Evolutionary conservation across 139 green algal genomes (phyloP).

Genomic region (Chlorella sp.): DNA sequence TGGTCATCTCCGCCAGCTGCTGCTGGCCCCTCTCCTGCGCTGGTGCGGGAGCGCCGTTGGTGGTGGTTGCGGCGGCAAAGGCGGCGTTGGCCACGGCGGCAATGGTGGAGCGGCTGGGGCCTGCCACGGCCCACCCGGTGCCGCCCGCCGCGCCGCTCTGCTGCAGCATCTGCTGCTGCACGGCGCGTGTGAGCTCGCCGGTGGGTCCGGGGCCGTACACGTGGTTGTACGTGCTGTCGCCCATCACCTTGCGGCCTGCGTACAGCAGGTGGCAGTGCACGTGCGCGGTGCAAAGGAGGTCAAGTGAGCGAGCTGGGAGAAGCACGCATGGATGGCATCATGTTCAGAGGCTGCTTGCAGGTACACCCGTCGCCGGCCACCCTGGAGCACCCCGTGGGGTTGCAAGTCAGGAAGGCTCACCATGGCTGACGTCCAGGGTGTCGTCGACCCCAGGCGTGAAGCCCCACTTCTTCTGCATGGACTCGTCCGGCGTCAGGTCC

Average conservation of each 20-base stretch:
- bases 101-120: conserved; percentile 1
- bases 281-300: too few species aligned
- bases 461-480: conserved; percentile 65
- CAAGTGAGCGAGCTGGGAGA: too few species aligned
- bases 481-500: conserved; percentile 13
- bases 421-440: conserved; percentile 26
- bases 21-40: background rate
- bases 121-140: background rate
- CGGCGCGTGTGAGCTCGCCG: conserved; percentile 14
- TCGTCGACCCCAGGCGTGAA: conserved; percentile 65
- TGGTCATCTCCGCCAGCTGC: conserved; percentile 23
- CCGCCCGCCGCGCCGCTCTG: background rate
- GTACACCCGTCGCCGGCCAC: too few species aligned
- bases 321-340: too few species aligned
- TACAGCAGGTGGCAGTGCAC: background rate
- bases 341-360: too few species aligned
- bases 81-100: conserved; percentile 1
- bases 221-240: conserved; percentile 63
- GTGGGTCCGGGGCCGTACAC: conserved; percentile 50
- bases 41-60: background rate
- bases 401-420: too few species aligned
- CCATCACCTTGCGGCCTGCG: conserved; percentile 58
- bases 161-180: too few species aligned
- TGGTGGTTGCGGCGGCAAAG: background rate
- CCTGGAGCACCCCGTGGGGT: too few species aligned